phyloP scores from a whole-genome alignment of 768 basidiomycete genomes.

The Calocera cornea region DNA sequence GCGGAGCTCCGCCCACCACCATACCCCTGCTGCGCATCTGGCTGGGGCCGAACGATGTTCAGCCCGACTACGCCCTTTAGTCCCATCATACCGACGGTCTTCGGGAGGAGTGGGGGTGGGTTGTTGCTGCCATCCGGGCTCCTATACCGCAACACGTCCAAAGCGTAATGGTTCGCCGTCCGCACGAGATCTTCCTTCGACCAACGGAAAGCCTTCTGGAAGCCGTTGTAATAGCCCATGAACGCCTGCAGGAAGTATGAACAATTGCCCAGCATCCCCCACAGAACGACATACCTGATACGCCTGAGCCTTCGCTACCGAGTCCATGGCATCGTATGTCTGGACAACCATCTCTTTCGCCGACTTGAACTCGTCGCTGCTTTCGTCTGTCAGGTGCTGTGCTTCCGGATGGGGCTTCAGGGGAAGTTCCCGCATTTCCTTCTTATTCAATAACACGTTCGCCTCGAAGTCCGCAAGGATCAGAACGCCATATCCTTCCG shows the following conservation, averaged over 20 bases:
- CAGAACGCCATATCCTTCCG: constrained; percentile 37
- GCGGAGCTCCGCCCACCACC: constrained; percentile 9
- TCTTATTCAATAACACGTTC: constrained; percentile 31
- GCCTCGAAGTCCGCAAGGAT: constrained; percentile 40
- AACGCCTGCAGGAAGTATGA: constrained; percentile 23
- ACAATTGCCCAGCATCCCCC: not conserved
- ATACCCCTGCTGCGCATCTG: constrained; percentile 7
- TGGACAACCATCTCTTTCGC: constrained; percentile 11
- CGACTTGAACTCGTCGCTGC: not conserved
- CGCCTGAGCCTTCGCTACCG: constrained; percentile 36
- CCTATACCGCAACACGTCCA: constrained; percentile 16
- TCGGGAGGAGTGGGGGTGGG: constrained; percentile 30
- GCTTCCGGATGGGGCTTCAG: constrained; percentile 25
- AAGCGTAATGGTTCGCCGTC: constrained; percentile 26
- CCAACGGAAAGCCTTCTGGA: constrained; percentile 29
- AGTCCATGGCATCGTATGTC: constrained; percentile 18
- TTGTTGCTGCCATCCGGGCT: constrained; percentile 21
- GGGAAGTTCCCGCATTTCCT: constrained; percentile 30
- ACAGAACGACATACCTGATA: constrained; percentile 28
- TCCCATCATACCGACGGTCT: constrained; percentile 39
- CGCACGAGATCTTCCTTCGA: constrained; percentile 30
- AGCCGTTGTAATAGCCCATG: constrained; percentile 44
- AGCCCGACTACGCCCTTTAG: constrained; percentile 27
- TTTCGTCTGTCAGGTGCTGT: not conserved
- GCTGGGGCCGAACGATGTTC: constrained; percentile 19